Evolutionary conservation across 1,284 basidiomycete genomes (phyloP), one percentile per base, ranked within the genome.

Genomic region (Polyporus tsugae): DNA sequence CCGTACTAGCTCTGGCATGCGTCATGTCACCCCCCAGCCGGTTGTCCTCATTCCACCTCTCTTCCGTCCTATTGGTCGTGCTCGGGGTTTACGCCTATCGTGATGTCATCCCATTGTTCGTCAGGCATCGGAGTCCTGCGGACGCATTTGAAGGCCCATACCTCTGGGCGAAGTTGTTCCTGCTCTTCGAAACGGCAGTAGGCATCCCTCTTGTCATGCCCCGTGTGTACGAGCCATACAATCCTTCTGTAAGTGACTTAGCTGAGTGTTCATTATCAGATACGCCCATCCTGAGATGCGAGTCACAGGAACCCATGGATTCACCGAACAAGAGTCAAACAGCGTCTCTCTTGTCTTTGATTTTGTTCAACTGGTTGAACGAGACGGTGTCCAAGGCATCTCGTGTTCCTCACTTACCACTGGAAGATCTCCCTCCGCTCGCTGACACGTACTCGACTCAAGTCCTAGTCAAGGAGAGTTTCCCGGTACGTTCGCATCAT

Each of bases 311-410:
- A 55, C 83, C 83, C 4, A 75, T 76, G 69, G 75, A 79, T 5
- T 74, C 80, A 22, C 82, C 85, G 7, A 90, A 88, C 77, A 86
- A 89, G 10, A 91, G 93, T 73, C 91, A 93, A 75, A 90, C 87
- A 0, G 86, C 89, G 0, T 87, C 89, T 0, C 80, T 87, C 64
- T 73, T 90, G 22, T 90, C 87, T 2, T 79, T 88, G 68, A 59
- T 84, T 25, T 81, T 87, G 42, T 94, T 85, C 79, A 81, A 82
- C 42, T 93, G 88, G 81, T 79, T 93, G n/a, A 78, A 81, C 64
- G 73, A 73, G 17, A 71, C 78, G 22, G 72, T 83, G 49, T 72
- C 73, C 60, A 66, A 66, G n/a, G 80, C 79, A 1, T 75, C 75
- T 46, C 68, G 64, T 15, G 66, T 75, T 2, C 64, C 76, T 6